Conservation (phyloP, 768 basidiomycete genomes). For the Trametes meyenii region DNA sequence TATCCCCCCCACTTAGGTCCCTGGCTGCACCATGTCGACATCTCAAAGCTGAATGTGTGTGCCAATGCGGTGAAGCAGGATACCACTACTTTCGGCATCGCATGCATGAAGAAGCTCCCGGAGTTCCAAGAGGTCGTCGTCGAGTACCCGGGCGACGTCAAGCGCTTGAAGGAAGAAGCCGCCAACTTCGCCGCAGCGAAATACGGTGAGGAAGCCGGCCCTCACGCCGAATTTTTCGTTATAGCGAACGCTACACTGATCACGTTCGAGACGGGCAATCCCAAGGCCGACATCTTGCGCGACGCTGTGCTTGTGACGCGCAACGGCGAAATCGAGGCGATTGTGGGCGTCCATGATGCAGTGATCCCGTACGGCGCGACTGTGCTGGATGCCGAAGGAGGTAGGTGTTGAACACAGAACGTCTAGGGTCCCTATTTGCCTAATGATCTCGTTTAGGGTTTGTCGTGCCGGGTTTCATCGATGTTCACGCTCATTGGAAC, state of each 20-base stretch:
- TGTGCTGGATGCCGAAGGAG: conserved; percentile 62
- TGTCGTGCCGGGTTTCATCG: conserved; percentile 72
- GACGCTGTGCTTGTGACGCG: conserved; percentile 56
- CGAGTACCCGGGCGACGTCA: conserved; percentile 62
- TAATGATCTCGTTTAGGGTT: conserved; percentile 45
- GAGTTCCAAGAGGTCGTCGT: conserved; percentile 60
- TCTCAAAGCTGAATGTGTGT: conserved; percentile 55
- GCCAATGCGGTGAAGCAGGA: conserved; percentile 52
- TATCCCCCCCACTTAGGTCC: conserved; percentile 45
- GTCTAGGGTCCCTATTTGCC: neutral
- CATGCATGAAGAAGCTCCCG: conserved; percentile 59
- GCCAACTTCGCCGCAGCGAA: conserved; percentile 5
- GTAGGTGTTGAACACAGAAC: conserved; percentile 36
- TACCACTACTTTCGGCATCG: conserved; percentile 57
- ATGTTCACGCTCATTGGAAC: conserved; percentile 76
- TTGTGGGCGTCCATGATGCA: conserved; percentile 37
- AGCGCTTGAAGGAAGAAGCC: conserved; percentile 59
- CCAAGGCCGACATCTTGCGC: conserved; percentile 50
- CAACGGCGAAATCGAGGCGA: conserved; percentile 54
- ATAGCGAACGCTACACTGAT: conserved; percentile 71
- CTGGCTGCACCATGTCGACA: conserved; percentile 62
- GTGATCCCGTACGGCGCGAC: conserved; percentile 37
- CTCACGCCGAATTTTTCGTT: conserved; percentile 51
- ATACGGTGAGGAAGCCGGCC: conserved; percentile 19
- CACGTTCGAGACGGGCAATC: conserved; percentile 63